phyloP scores from a whole-genome alignment of 805 yeast genomes.

The Metschnikowia reukaufii region DNA sequence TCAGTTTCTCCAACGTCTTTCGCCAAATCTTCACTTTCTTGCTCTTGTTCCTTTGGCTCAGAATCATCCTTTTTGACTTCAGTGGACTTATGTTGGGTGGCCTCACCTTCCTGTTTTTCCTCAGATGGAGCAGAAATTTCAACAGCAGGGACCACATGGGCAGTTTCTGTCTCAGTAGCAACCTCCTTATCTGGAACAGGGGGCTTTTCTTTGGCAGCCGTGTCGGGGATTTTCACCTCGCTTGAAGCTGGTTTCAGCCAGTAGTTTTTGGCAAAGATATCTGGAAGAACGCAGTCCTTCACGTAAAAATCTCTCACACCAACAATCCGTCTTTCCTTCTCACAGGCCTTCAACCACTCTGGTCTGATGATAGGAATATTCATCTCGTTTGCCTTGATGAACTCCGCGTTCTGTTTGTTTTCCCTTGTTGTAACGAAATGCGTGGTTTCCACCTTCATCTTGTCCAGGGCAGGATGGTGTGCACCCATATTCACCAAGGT shows the following conservation, averaged over 20 bases:
- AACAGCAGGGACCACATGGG: not conserved
- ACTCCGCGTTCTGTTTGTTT: conserved; percentile 66
- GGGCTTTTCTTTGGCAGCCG: not conserved
- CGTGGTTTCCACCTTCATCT: conserved; percentile 86
- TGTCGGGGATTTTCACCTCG: not conserved
- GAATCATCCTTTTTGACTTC: no score
- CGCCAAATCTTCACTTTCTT: no score
- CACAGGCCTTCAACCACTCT: conserved; percentile 96
- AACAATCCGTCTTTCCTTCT: conserved; percentile 79
- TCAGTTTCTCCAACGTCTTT: not conserved
- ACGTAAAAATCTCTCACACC: conserved; percentile 88
- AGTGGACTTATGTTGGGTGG: no score
- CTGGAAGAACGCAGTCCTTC: conserved; percentile 51
- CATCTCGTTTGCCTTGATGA: conserved; percentile 73
- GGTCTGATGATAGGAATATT: conserved; percentile 95
- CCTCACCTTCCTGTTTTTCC: conserved; percentile 3
- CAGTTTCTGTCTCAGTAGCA: not conserved
- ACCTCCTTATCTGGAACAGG: not conserved
- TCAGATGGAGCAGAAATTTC: conserved; percentile 2
- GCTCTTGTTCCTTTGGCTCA: no score
- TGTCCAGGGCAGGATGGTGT: conserved; percentile 62
- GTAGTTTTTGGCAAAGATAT: conserved; percentile 42
- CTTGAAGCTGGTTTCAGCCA: conserved; percentile 25
- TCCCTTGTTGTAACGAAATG: conserved; percentile 75
- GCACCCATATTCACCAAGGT: conserved; percentile 77